phyloP scores from a whole-genome alignment of 495 filamentous ascomycete genomes.

The Trichoderma orchidacearum region DNA sequence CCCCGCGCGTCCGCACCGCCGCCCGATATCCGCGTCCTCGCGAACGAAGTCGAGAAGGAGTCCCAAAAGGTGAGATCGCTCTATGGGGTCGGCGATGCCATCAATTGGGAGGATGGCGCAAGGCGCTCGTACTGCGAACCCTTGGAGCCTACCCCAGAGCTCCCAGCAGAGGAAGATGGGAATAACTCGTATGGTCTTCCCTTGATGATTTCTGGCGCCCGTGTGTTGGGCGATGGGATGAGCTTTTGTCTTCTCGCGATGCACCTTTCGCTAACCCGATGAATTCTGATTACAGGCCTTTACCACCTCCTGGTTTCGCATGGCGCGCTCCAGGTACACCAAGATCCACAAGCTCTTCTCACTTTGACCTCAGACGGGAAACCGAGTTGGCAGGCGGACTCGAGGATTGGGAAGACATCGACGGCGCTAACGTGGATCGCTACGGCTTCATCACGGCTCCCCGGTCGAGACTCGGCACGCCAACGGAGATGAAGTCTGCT shows the following conservation, averaged over 20 bases:
- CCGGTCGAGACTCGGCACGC: constrained; percentile 19
- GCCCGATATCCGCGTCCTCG: constrained; percentile 42
- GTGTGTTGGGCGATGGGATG: constrained; percentile 4
- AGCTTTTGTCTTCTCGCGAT: constrained; percentile 12
- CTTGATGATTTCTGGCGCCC: constrained; percentile 19
- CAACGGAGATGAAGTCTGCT: constrained; percentile 16
- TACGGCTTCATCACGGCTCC: constrained; percentile 80
- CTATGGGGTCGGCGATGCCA: constrained; percentile 64
- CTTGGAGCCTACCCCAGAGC: constrained; percentile 25
- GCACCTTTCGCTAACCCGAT: background rate
- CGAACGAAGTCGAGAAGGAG: constrained; percentile 71
- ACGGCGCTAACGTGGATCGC: constrained; percentile 75
- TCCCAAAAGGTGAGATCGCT: constrained; percentile 82
- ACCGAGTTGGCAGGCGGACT: constrained; percentile 63
- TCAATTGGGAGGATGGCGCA: constrained; percentile 46
- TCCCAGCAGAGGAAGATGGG: constrained; percentile 35
- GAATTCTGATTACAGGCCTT: constrained; percentile 5
- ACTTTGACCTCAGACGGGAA: constrained; percentile 7
- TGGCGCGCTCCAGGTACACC: constrained; percentile 16
- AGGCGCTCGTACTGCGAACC: constrained; percentile 23
- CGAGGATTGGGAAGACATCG: constrained; percentile 89
- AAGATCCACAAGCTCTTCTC: constrained; percentile 12
- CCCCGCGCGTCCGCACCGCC: constrained; percentile 7
- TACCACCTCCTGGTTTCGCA: constrained; percentile 6
- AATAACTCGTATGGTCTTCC: constrained; percentile 39